Evolutionary conservation across 2,329 filamentous ascomycete species (phyloP).

Genomic region (Monosporascus ibericus): DNA sequence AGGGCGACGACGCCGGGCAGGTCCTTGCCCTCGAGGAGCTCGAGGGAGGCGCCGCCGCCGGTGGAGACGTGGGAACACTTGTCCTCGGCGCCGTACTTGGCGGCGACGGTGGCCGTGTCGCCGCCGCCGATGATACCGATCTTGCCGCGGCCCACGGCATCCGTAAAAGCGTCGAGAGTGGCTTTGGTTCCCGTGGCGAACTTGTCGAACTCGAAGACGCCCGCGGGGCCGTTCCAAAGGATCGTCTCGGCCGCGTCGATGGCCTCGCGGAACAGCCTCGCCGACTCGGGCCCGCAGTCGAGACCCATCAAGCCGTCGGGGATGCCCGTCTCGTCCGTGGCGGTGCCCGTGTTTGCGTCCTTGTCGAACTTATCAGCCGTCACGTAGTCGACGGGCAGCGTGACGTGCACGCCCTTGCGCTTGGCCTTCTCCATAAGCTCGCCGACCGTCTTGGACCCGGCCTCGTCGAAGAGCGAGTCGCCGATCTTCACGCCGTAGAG

Average conservation of each 20-base stretch:
- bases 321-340: conserved; percentile 83
- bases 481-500: conserved; percentile 86
- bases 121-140: conserved; percentile 98
- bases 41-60: conserved; percentile 88
- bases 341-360: conserved; percentile 73
- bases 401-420: conserved; percentile 91
- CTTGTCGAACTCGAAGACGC: conserved; percentile 95
- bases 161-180: conserved; percentile 82
- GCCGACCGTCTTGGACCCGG: conserved; percentile 83
- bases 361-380: conserved; percentile 92
- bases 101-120: conserved; percentile 95
- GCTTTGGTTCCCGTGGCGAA: conserved; percentile 91
- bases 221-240: conserved; percentile 96
- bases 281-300: conserved; percentile 84
- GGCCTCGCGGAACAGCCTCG: conserved; percentile 81
- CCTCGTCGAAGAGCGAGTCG: conserved; percentile 87
- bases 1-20: conserved; percentile 89
- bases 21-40: conserved; percentile 97
- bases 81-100: conserved; percentile 93
- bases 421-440: conserved; percentile 91
- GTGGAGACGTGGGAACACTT: conserved; percentile 98
- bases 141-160: conserved; percentile 74
- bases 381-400: conserved; percentile 91
- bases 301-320: conserved; percentile 98
- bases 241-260: conserved; percentile 91